phyloP scores from a whole-genome alignment of 1,284 basidiomycete species.

The Pascua guehoae region DNA sequence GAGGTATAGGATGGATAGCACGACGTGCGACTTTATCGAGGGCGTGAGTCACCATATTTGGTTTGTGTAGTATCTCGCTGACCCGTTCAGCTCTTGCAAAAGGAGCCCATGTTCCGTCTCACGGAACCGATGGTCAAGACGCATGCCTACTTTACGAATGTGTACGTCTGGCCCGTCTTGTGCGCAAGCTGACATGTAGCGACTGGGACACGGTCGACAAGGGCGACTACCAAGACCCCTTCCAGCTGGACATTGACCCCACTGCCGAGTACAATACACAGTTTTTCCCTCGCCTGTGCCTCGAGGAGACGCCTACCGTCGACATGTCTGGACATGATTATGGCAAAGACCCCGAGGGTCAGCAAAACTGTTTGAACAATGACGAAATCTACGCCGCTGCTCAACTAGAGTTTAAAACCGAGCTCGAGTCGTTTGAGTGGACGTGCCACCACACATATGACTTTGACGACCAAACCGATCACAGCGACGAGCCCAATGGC shows the following conservation, averaged over 20 bases:
- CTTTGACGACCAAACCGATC: background rate
- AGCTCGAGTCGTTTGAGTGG: slow-evolving; percentile 40
- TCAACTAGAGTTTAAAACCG: slow-evolving; percentile 25
- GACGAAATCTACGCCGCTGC: slow-evolving; percentile 32
- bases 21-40: slow-evolving; percentile 90
- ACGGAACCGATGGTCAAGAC: slow-evolving; percentile 80
- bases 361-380: slow-evolving; percentile 33
- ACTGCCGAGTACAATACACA: slow-evolving; percentile 91
- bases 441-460: slow-evolving; percentile 8
- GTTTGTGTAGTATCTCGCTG: slow-evolving; percentile 9
- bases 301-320: slow-evolving; percentile 78
- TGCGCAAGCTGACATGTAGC: slow-evolving; percentile 9
- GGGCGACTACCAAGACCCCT: slow-evolving; percentile 64
- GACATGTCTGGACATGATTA: slow-evolving; percentile 40
- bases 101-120: slow-evolving; percentile 83
- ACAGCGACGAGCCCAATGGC: no score
- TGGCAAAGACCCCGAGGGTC: slow-evolving; percentile 13
- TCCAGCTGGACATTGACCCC: slow-evolving; percentile 90
- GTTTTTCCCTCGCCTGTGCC: slow-evolving; percentile 95
- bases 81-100: slow-evolving; percentile 71
- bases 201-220: slow-evolving; percentile 36
- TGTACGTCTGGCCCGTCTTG: slow-evolving; percentile 56
- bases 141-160: slow-evolving; percentile 94
- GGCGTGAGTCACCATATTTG: slow-evolving; percentile 50
- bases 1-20: slow-evolving; percentile 68